Percentiles rank a stretch among this genome's conserved stretches.
phyloP scores from a whole-genome alignment of 371 early-diverging fungal species.

The Mucor velutinosus region DNA sequence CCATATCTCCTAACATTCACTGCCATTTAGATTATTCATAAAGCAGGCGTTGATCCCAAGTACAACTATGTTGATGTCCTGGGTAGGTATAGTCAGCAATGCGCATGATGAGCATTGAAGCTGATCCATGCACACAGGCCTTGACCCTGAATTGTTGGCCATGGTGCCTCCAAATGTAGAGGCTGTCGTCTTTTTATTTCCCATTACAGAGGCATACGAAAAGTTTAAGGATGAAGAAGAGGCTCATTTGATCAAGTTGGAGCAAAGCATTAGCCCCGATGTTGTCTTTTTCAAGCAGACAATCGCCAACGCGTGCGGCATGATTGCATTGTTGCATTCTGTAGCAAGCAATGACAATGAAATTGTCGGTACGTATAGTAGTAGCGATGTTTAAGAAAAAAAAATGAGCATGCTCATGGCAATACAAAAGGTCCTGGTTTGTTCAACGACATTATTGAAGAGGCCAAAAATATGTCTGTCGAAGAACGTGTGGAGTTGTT shows the following conservation, averaged over 20 bases:
- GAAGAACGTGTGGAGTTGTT: slow-evolving; percentile 73
- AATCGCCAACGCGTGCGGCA: slow-evolving; percentile 92
- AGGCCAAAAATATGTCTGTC: slow-evolving; percentile 61
- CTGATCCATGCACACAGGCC: slow-evolving; percentile 42
- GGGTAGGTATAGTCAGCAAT: slow-evolving; percentile 31
- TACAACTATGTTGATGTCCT: slow-evolving; percentile 68
- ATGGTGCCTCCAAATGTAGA: slow-evolving; percentile 81
- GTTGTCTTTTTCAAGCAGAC: slow-evolving; percentile 86
- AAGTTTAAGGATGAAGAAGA: slow-evolving; percentile 57
- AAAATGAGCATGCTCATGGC: no score
- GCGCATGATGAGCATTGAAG: neutral
- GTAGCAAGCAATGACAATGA: slow-evolving; percentile 62
- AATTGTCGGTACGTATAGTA: slow-evolving; percentile 30
- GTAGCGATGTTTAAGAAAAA: no score
- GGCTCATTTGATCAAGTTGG: slow-evolving; percentile 47
- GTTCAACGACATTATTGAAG: slow-evolving; percentile 61
- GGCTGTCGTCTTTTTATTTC: slow-evolving; percentile 83
- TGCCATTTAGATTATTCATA: slow-evolving; percentile 50
- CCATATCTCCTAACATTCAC: neutral
- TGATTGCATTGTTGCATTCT: slow-evolving; percentile 81
- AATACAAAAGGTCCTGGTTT: slow-evolving; percentile 53
- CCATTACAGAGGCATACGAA: slow-evolving; percentile 64
- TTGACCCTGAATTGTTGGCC: slow-evolving; percentile 81
- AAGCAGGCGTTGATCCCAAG: slow-evolving; percentile 54
- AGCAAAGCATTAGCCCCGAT: slow-evolving; percentile 60